Percentiles rank a stretch among this genome's conserved stretches.
Conservation (phyloP, 495 filamentous ascomycete genomes). For the Oleoguttula mirabilis region DNA sequence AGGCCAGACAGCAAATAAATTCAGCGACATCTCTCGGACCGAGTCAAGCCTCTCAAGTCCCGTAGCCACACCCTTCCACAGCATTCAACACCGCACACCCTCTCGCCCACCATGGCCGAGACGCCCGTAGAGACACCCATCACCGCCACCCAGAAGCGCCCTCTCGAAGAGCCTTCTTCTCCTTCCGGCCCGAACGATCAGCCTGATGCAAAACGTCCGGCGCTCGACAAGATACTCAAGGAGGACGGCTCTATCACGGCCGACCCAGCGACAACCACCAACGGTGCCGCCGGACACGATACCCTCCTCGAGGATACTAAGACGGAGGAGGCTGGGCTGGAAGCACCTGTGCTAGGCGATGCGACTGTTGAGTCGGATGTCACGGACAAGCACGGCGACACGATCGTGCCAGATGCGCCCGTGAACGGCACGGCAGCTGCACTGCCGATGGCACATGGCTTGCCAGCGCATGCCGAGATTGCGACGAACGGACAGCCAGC, state of each 20-base stretch:
- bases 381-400: slow-evolving; percentile 46
- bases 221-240: slow-evolving; percentile 79
- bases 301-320: slow-evolving; percentile 24
- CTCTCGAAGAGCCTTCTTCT: slow-evolving; percentile 91
- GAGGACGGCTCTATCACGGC: slow-evolving; percentile 40
- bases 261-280: slow-evolving; percentile 2
- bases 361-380: slow-evolving; percentile 31
- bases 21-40: too few species aligned
- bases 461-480: slow-evolving; percentile 36
- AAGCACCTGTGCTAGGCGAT: slow-evolving; percentile 40
- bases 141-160: slow-evolving; percentile 63
- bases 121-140: slow-evolving; percentile 30
- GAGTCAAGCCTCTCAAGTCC: too few species aligned
- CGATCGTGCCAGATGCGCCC: slow-evolving; percentile 63
- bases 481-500: slow-evolving; percentile 36
- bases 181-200: slow-evolving; percentile 83
- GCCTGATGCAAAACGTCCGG: slow-evolving; percentile 92
- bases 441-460: slow-evolving; percentile 28
- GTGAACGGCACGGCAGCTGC: slow-evolving; percentile 34
- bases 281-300: slow-evolving; percentile 30
- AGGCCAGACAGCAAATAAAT: background rate
- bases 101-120: slow-evolving; percentile 4
- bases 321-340: slow-evolving; percentile 6
- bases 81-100: slow-evolving; percentile 17
- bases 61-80: background rate